phyloP scores from a whole-genome alignment of 169 alveolate species.

The Plasmodium cynomolgi region DNA sequence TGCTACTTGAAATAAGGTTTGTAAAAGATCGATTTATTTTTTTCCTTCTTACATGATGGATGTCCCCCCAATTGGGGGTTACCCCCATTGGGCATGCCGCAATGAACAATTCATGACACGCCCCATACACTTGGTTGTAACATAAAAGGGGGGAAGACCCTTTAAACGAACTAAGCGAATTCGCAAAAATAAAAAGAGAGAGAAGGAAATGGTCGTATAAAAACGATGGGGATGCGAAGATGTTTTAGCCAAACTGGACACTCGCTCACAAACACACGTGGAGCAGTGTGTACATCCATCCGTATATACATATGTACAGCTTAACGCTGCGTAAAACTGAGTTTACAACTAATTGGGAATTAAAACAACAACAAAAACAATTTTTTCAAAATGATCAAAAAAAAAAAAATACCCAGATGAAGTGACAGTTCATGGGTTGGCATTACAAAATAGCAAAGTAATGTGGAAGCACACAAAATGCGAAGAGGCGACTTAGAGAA shows the following conservation, averaged over 20 bases:
- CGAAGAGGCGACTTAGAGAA: background rate
- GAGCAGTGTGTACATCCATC: background rate
- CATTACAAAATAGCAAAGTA: background rate
- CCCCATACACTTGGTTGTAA: background rate
- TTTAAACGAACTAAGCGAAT: background rate
- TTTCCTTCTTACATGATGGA: background rate
- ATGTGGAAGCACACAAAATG: background rate
- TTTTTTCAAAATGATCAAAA: background rate
- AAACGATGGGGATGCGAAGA: background rate
- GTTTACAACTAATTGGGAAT: slow-evolving; percentile 7
- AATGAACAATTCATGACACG: background rate
- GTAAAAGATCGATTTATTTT: background rate
- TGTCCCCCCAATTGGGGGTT: background rate
- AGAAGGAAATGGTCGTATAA: background rate
- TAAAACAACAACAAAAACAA: background rate
- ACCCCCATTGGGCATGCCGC: background rate
- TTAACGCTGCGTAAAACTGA: background rate
- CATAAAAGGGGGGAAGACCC: background rate
- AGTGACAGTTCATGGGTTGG: background rate
- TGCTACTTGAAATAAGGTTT: background rate
- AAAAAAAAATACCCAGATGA: background rate
- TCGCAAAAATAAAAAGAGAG: background rate
- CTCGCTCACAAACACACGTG: background rate
- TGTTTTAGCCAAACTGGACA: background rate
- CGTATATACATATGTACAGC: background rate